These are phyloP conservation scores for Porcisia hertigi DNA, from an alignment of 208 protist genomes.

Conservation along the genomic window DNA sequence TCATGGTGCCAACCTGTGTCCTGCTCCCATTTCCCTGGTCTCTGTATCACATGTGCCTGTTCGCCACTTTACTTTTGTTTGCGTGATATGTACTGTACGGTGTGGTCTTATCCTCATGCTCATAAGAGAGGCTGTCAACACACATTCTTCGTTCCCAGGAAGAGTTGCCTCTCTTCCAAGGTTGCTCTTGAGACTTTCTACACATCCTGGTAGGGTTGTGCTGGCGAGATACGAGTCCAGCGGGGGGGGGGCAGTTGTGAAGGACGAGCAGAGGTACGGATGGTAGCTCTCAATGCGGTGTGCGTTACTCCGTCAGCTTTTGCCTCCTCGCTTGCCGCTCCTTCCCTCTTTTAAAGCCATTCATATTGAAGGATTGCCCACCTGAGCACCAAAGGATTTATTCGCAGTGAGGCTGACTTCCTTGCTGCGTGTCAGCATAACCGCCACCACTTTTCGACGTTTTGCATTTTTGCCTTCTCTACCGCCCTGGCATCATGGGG, in stretches of 20 bases:
- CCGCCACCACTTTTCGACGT: background rate
- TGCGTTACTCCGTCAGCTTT: background rate
- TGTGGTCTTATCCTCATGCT: background rate
- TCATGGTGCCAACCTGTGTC: background rate
- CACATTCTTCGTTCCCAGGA: background rate
- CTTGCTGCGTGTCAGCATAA: background rate
- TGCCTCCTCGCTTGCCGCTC: background rate
- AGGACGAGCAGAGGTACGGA: background rate
- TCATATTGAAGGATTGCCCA: background rate
- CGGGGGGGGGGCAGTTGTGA: background rate
- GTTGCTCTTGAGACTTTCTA: background rate
- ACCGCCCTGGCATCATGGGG: background rate
- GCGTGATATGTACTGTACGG: background rate
- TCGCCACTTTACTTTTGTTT: background rate
- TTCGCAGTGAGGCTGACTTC: background rate
- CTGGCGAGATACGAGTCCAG: background rate
- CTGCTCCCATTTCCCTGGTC: slow-evolving; percentile 5
- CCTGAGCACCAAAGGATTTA: no score
- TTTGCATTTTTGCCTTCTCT: background rate
- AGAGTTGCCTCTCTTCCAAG: background rate
- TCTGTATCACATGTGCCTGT: background rate
- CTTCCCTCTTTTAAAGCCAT: background rate
- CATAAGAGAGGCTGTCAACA: background rate
- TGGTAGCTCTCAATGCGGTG: background rate
- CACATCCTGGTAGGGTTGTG: background rate